Base-by-base conservation (phyloP, 225 moss, liverwort and hornwort genomes). In the Takakia lepidozioides region DNA sequence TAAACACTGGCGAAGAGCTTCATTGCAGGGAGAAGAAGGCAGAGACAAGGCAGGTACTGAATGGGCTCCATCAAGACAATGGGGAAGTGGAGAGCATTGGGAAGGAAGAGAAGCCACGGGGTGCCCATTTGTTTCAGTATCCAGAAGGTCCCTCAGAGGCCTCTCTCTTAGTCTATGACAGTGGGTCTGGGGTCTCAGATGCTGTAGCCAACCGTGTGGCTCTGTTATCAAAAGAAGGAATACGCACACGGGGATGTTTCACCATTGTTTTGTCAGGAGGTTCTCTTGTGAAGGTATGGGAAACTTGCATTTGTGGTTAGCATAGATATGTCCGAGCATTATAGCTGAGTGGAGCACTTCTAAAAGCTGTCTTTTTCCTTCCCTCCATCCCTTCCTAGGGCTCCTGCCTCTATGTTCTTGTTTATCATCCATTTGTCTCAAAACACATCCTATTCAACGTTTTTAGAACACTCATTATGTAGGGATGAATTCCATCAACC, bases 251-350 rank as follows among this genome's bases (percentile, higher is more conserved):
- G 10, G 93, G 89, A 32, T 48, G 19, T 42, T 93, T 93, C 46
- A 74, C 73, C 26, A 66, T 88, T 49, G 89, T 83, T 21, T 66
- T 93, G 15, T 89, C 89, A 4, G 93, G 93, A 54, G 93, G 89
- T 2, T 93, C 93, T 3, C 89, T 93, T 56, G 70, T 74, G 35
- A 57, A 67, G 58, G 80, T 80, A 25, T 10, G n/a, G 25, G 27
- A 0, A 25, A 2, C n/a, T 2, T 1, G 19, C 16, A 38, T 3
- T 17, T 1, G 39, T 25, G 10, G 25, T 54, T 10, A 4, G 2
- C 9, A 4, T 19, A 25, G n/a, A 37, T 37, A 15, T 14, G 16
- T 34, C n/a, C n/a, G n/a, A n/a, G n/a, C n/a, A n/a, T 17, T 30
- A 19, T 30, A 14, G 3, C 29, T 14, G 8, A 11, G 5, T 19